Conservation (phyloP, 75 land plant species). For the Pinus taeda region DNA sequence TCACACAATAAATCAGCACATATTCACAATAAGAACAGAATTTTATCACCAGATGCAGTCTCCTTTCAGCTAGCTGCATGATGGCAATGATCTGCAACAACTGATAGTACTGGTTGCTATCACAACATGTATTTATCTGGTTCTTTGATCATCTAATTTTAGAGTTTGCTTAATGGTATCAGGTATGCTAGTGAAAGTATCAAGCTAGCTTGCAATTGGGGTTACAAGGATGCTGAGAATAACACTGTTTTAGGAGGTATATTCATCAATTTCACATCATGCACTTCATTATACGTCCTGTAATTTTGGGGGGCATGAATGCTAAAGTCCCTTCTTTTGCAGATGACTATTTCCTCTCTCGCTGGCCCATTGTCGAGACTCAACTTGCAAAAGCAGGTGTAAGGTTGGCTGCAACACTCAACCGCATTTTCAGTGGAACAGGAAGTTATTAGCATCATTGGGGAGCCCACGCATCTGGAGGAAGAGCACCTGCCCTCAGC, state of each 20-base stretch:
- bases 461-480: too few relatives aligned
- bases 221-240: slow-evolving; percentile 44
- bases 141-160: neutral
- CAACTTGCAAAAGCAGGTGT: slow-evolving; percentile 70
- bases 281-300: neutral
- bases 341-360: slow-evolving; percentile 68
- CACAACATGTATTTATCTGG: too few relatives aligned
- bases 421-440: slow-evolving; percentile 36
- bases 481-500: too few relatives aligned
- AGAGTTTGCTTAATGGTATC: neutral
- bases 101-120: too few relatives aligned
- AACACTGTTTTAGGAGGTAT: slow-evolving; percentile 42
- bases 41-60: too few relatives aligned
- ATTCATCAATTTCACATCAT: neutral
- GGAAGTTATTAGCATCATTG: too few relatives aligned
- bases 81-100: too few relatives aligned
- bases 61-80: too few relatives aligned
- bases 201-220: slow-evolving; percentile 46
- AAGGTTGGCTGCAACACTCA: slow-evolving; percentile 60
- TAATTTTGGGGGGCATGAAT: neutral
- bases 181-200: slow-evolving; percentile 69
- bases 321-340: slow-evolving; percentile 9
- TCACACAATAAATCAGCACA: too few relatives aligned
- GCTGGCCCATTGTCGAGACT: slow-evolving; percentile 44
- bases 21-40: too few relatives aligned